Percentiles rank a stretch among this genome's conserved stretches.
phyloP scores from a whole-genome alignment of 2,329 filamentous ascomycete species.

The Colletotrichum spaethianum region DNA sequence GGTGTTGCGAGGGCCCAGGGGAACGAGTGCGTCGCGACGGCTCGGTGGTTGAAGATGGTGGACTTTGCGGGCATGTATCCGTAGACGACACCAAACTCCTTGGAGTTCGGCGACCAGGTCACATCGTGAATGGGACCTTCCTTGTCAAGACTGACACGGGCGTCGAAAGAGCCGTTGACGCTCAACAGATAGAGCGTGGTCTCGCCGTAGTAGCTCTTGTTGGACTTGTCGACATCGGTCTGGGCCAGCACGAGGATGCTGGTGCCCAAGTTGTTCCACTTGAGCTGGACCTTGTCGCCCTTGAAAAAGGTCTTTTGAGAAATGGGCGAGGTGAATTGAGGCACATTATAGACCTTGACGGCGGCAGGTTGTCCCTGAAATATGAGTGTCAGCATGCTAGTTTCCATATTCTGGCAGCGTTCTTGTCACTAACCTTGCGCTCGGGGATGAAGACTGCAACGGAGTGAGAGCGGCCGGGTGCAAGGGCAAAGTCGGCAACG shows the following conservation, averaged over 20 bases:
- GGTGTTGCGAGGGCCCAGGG: conserved; percentile 90
- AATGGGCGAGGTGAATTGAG: conserved; percentile 84
- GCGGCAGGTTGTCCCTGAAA: conserved; percentile 88
- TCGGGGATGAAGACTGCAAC: conserved; percentile 96
- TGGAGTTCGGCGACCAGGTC: conserved; percentile 97
- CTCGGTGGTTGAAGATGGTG: conserved; percentile 95
- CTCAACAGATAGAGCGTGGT: conserved; percentile 96
- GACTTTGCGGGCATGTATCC: conserved; percentile 99
- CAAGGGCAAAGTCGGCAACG: conserved; percentile 88
- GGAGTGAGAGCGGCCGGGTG: conserved; percentile 90
- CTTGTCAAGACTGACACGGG: conserved; percentile 92
- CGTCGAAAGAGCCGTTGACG: conserved; percentile 92
- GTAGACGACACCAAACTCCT: conserved; percentile 97
- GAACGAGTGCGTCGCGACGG: conserved; percentile 86
- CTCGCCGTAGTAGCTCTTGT: conserved; percentile 99
- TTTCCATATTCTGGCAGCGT: background rate
- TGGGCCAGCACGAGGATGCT: conserved; percentile 95
- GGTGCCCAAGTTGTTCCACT: conserved; percentile 96
- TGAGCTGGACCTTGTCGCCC: conserved; percentile 97
- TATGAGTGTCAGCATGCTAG: conserved; percentile 24
- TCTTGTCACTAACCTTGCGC: conserved; percentile 78
- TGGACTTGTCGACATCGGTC: conserved; percentile 97
- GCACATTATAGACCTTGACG: conserved; percentile 95
- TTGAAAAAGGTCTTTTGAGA: conserved; percentile 99
- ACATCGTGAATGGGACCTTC: conserved; percentile 98